phyloP scores from a whole-genome alignment of 2,329 filamentous ascomycete genomes.

The Pestalotiopsis sp. region DNA sequence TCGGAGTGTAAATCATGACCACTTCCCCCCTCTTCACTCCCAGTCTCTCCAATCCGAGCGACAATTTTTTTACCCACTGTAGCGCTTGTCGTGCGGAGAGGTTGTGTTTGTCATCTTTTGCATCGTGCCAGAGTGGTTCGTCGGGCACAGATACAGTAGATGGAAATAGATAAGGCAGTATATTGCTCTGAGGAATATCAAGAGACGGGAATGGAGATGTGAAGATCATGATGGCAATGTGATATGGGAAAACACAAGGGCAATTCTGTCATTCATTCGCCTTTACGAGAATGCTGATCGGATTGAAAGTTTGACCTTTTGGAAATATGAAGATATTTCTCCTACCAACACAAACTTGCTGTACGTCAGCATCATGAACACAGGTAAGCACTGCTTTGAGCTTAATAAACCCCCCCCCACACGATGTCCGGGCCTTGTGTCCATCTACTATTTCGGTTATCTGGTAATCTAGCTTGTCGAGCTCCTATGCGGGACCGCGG shows the following conservation, averaged over 20 bases:
- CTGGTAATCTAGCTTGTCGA: neutral
- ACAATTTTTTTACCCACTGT: slow-evolving; percentile 52
- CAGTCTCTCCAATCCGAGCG: slow-evolving; percentile 44
- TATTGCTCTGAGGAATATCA: slow-evolving; percentile 45
- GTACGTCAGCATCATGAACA: neutral
- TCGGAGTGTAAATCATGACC: slow-evolving; percentile 53
- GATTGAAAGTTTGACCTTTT: neutral
- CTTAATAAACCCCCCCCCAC: neutral
- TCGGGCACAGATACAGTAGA: slow-evolving; percentile 33
- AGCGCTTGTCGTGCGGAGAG: slow-evolving; percentile 49
- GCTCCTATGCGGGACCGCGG: neutral
- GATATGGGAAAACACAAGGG: neutral
- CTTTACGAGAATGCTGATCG: neutral
- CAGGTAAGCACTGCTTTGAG: neutral
- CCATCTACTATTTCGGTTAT: neutral
- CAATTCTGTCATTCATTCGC: neutral
- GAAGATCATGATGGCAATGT: slow-evolving; percentile 36
- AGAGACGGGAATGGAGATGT: slow-evolving; percentile 41
- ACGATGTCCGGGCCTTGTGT: neutral
- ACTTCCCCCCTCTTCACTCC: slow-evolving; percentile 49
- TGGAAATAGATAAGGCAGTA: slow-evolving; percentile 38
- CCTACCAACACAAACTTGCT: neutral
- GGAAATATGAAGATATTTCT: neutral
- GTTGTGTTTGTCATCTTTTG: slow-evolving; percentile 40
- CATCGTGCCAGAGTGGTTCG: slow-evolving; percentile 54